Conservation (phyloP, 164 flowering plant species). For the Taxillus chinensis region DNA sequence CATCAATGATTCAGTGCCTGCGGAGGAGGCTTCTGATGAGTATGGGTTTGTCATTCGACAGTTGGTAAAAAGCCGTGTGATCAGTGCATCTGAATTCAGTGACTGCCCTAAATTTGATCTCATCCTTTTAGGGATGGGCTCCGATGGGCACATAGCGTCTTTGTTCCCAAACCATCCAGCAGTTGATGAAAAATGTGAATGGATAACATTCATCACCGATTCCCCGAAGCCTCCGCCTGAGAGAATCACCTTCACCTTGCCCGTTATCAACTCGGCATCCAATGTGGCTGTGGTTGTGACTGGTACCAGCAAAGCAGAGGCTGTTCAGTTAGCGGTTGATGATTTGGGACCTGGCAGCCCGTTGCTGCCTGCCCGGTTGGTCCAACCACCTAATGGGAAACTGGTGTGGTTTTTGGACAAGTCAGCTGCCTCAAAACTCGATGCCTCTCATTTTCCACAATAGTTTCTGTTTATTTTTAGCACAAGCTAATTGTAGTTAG, state of each 20-base stretch:
- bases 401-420: slow-evolving; percentile 74
- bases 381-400: slow-evolving; percentile 45
- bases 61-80: slow-evolving; percentile 45
- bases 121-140: slow-evolving; percentile 71
- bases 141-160: slow-evolving; percentile 72
- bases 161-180: slow-evolving; percentile 53
- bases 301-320: slow-evolving; percentile 52
- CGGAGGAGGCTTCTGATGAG: slow-evolving; percentile 70
- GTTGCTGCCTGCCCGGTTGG: slow-evolving; percentile 49
- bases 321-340: slow-evolving; percentile 38
- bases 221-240: slow-evolving; percentile 79
- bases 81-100: slow-evolving; percentile 41
- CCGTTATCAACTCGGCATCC: slow-evolving; percentile 73
- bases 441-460: slow-evolving; percentile 16
- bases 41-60: slow-evolving; percentile 61
- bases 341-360: slow-evolving; percentile 25
- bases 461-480: slow-evolving; percentile 12
- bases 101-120: slow-evolving; percentile 83
- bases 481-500: slow-evolving; percentile 23
- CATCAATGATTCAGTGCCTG: slow-evolving; percentile 60
- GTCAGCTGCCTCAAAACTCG: slow-evolving; percentile 52
- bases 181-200: slow-evolving; percentile 41
- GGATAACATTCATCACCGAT: slow-evolving; percentile 70
- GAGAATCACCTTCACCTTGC: slow-evolving; percentile 73
- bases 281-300: slow-evolving; percentile 60